phyloP scores from a whole-genome alignment of 176 grass and related monocot genomes.

The Neostapfia colusana region DNA sequence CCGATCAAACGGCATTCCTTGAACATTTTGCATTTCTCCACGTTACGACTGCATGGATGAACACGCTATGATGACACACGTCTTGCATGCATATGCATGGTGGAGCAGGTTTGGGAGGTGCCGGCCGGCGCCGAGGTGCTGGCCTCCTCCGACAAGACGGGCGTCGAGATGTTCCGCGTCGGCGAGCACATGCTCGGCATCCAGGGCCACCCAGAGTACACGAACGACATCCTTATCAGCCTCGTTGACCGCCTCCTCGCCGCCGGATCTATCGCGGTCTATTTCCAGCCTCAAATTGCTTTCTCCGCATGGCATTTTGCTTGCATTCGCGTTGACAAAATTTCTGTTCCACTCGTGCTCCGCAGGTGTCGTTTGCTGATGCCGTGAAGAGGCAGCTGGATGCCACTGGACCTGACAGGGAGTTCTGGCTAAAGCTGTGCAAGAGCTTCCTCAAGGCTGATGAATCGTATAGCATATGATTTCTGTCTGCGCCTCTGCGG shows the following conservation, averaged over 20 bases:
- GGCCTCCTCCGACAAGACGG: conserved; percentile 64
- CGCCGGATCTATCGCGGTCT: conserved; percentile 39
- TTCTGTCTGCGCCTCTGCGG: neutral
- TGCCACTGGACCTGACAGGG: conserved; percentile 56
- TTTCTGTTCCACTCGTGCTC: neutral
- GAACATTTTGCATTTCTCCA: no score
- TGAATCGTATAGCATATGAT: conserved; percentile 19
- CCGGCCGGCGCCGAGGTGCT: conserved; percentile 69
- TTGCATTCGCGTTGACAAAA: neutral
- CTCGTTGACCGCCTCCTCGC: conserved; percentile 67
- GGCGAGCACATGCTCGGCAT: conserved; percentile 69
- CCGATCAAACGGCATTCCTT: no score
- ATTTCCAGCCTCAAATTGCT: no score
- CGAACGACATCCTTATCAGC: conserved; percentile 67
- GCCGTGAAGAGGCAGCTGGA: conserved; percentile 58
- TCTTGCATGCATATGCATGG: neutral
- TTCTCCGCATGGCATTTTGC: no score
- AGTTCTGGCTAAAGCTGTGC: conserved; percentile 77
- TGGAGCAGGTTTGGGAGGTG: conserved; percentile 66
- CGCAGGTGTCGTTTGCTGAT: conserved; percentile 50
- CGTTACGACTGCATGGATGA: no score
- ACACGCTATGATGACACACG: no score
- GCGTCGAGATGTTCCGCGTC: conserved; percentile 77
- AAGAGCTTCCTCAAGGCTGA: conserved; percentile 74
- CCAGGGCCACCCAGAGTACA: conserved; percentile 96